Percentiles rank a stretch among this genome's conserved stretches.
Conservation (phyloP, 2,329 filamentous ascomycete species). For the Pseudophaeomoniella oleicola region DNA sequence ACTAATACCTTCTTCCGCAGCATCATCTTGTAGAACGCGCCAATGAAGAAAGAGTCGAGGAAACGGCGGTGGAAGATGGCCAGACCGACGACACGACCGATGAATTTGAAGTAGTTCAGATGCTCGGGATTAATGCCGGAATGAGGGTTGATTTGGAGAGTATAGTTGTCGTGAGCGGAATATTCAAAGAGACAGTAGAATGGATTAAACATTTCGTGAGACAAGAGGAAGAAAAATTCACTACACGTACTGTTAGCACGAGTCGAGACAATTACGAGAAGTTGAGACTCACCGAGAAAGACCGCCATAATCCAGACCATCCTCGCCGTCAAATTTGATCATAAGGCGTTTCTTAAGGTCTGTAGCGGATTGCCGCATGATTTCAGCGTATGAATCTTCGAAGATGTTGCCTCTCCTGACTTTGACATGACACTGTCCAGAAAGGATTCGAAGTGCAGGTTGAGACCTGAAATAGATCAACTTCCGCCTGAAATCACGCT, state of each 20-base stretch:
- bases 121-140: slow-evolving; percentile 99
- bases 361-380: slow-evolving; percentile 87
- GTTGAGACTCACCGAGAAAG: slow-evolving; percentile 60
- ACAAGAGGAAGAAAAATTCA: slow-evolving; percentile 98
- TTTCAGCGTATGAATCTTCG: slow-evolving; percentile 96
- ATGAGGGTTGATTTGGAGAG: slow-evolving; percentile 97
- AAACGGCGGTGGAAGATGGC: slow-evolving; percentile 98
- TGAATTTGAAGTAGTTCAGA: slow-evolving; percentile 99
- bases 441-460: slow-evolving; percentile 85
- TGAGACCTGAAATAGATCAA: slow-evolving; percentile 99
- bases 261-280: too few species aligned
- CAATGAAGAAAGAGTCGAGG: slow-evolving; percentile 97
- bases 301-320: slow-evolving; percentile 94
- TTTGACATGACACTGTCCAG: slow-evolving; percentile 96
- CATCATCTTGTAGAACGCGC: slow-evolving; percentile 99
- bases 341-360: slow-evolving; percentile 97
- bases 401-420: slow-evolving; percentile 94
- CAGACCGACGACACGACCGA: slow-evolving; percentile 87
- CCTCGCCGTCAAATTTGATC: slow-evolving; percentile 99
- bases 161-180: slow-evolving; percentile 99
- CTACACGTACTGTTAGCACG: slow-evolving; percentile 28
- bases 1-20: slow-evolving; percentile 81
- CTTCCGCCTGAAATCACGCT: slow-evolving; percentile 95
- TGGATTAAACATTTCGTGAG: slow-evolving; percentile 99
- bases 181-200: slow-evolving; percentile 99